Conservation (phyloP, 176 grass and related monocot genomes). For the Paspalum vaginatum region DNA sequence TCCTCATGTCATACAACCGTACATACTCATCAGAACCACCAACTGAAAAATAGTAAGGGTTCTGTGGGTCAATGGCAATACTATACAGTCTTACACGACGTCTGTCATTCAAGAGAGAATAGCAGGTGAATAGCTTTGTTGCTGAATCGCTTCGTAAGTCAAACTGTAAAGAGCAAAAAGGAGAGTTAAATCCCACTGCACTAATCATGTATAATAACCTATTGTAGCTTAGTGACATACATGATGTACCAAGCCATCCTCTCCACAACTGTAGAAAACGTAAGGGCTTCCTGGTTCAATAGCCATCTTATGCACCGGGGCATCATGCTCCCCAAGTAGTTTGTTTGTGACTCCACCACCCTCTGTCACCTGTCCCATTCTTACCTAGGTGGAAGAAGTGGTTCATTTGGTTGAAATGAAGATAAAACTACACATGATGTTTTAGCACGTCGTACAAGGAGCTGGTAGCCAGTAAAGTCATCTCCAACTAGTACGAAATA, state of each 20-base stretch:
- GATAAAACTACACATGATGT: conserved; percentile 2
- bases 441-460: background rate
- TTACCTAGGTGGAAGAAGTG: conserved; percentile 54
- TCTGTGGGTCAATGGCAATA: conserved; percentile 71
- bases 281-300: conserved; percentile 74
- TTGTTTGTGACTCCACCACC: conserved; percentile 59
- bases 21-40: conserved; percentile 80
- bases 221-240: conserved; percentile 54
- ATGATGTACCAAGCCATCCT: conserved; percentile 83
- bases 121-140: conserved; percentile 78
- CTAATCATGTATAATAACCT: conserved; percentile 2
- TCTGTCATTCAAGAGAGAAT: conserved; percentile 56
- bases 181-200: conserved; percentile 7
- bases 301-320: conserved; percentile 64
- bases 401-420: background rate
- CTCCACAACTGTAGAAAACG: conserved; percentile 86
- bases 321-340: conserved; percentile 61
- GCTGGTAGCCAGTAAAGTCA: conserved; percentile 2
- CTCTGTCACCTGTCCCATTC: conserved; percentile 66
- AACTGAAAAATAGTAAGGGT: conserved; percentile 69
- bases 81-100: conserved; percentile 59
- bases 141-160: conserved; percentile 66
- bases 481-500: conserved; percentile 27
- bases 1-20: conserved; percentile 79
- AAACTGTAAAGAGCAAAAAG: conserved; percentile 57